These are phyloP conservation scores for Coleophoma cylindrospora DNA, from an alignment of 2,329 filamentous ascomycete species.

Conservation along the genomic window DNA sequence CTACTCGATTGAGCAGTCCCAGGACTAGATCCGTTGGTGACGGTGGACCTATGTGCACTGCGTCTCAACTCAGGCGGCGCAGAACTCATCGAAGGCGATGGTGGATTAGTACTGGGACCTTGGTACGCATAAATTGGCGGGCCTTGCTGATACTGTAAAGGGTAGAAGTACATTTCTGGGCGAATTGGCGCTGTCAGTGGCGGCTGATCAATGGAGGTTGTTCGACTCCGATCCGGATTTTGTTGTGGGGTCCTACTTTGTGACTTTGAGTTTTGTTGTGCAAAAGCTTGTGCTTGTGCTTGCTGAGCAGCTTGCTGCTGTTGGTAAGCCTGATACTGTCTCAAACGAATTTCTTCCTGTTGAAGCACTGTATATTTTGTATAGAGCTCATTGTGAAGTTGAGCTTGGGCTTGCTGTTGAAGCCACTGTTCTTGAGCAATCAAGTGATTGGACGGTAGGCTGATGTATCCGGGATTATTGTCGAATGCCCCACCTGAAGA, in stretches of 20 bases:
- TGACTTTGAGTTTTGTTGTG: slow-evolving; percentile 31
- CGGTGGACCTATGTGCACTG: slow-evolving; percentile 48
- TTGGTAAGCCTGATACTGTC: slow-evolving; percentile 38
- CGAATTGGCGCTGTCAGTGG: slow-evolving; percentile 54
- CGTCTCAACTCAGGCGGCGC: slow-evolving; percentile 49
- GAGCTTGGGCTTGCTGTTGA: slow-evolving; percentile 26
- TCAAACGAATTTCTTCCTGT: slow-evolving; percentile 39
- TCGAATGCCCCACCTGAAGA: slow-evolving; percentile 27
- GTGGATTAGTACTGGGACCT: slow-evolving; percentile 48
- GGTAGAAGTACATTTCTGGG: slow-evolving; percentile 51
- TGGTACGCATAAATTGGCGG: slow-evolving; percentile 42
- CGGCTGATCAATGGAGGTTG: slow-evolving; percentile 58
- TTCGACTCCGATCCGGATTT: slow-evolving; percentile 47
- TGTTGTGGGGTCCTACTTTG: slow-evolving; percentile 29
- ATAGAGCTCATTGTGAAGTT: slow-evolving; percentile 30
- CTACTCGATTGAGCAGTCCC: slow-evolving; percentile 39
- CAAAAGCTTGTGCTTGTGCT: slow-evolving; percentile 30
- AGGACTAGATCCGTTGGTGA: slow-evolving; percentile 41
- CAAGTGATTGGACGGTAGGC: slow-evolving; percentile 10
- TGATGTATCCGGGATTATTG: slow-evolving; percentile 15
- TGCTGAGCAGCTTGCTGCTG: slow-evolving; percentile 37
- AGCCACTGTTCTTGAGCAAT: slow-evolving; percentile 25
- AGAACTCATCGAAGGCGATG: slow-evolving; percentile 44
- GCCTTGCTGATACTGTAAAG: slow-evolving; percentile 30
- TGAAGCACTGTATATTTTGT: slow-evolving; percentile 31